Base-by-base conservation (phyloP, 441 rosid species). In the Adansonia madagascariensis region DNA sequence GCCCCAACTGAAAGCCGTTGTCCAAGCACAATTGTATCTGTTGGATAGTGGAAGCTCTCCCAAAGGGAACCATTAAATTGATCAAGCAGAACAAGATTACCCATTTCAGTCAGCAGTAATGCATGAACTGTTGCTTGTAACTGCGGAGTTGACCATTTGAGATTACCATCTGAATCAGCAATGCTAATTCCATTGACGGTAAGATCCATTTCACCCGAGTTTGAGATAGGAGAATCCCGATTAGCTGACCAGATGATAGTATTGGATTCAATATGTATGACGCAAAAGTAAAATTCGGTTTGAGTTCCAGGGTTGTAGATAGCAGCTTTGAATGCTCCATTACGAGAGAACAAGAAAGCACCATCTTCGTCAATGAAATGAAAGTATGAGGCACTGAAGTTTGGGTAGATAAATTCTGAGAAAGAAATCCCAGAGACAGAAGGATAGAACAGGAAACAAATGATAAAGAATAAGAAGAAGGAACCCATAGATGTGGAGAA, bases 161-260 rank as follows among this genome's bases (percentile, higher is more conserved):
- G 83, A 69, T 67, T 59, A 17, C 87, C 84, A 49, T 74, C 78
- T 57, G 82, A 77, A 84, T 92, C 92, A 14, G 79, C 11, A 71
- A 94, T 75, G 64, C 82, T 78, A 78, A 94, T 86, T 76, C 98
- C 97, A 52, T 80, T 56, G 4, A 57, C 52, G 3, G 97, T 79
- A 27, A 94, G 89, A 76, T 70, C 74, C 93, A 94, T 87, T 47
- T 61, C 39, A 12, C 97, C 95, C 0, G 94, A 86, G 50, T 57
- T 81, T 0, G 97, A 88, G 84, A 94, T 79, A 1, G 98, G 91
- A 8, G 67, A 75, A 77, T 89, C 86, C 11, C 88, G 89, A 80
- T 90, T 91, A 27, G 97, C 95, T 11, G 98, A 84, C 98, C 98
- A 94, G 80, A 93, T 86, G 74, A 91, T 84, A 57, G 78, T 63